Base-by-base conservation (phyloP, 2,329 filamentous ascomycete species). In the Grosmannia huntii region DNA sequence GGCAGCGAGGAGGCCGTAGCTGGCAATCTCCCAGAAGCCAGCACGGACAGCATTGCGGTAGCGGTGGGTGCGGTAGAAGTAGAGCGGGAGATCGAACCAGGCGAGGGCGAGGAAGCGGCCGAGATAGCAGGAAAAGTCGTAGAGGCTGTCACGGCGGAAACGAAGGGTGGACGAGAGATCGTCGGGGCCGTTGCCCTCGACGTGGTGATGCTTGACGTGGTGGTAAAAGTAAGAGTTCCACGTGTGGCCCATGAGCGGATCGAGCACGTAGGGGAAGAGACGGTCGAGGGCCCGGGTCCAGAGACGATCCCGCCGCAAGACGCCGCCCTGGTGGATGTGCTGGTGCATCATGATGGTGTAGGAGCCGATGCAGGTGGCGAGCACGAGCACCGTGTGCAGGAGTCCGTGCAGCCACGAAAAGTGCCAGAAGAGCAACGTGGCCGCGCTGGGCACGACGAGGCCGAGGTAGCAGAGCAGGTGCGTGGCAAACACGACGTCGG, bases 191-290 rank as follows among this genome's bases (percentile, higher is more conserved):
- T 92, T 92, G 61, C 83, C 68, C 71, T 91, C 88, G 58, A 91
- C 83, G 63, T 92, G 88, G 67, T 92, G 88, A 66, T 90, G 87
- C 74, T 92, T 92, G 67, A 91, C 86, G 66, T 92, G 88, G 67
- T 92, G 88, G 67, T 90, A 91, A 68, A 80, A 92, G 72, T 92
- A 92, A 2, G 84, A 85, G 71, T 92, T 89, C 86, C 87, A 90
- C 0, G 87, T 90, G 66, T 92, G 88, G 12, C 88, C 88, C 80
- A 90, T 86, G 59, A 92, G 71, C 0, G 87, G 87, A 64, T 90
- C 86, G 12, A 82, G 74, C 48, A 91, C 69, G 67, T 90, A 92
- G 0, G 88, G 88, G 64, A 90, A 91, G 1, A 77, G 56, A 6
- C 70, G 67, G 66, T 92, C 88, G 60, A 91, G 69, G 33, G 77